These are phyloP conservation scores for Fusarium ambrosium DNA, from an alignment of 2,329 filamentous ascomycete genomes.

Conservation along the genomic window DNA sequence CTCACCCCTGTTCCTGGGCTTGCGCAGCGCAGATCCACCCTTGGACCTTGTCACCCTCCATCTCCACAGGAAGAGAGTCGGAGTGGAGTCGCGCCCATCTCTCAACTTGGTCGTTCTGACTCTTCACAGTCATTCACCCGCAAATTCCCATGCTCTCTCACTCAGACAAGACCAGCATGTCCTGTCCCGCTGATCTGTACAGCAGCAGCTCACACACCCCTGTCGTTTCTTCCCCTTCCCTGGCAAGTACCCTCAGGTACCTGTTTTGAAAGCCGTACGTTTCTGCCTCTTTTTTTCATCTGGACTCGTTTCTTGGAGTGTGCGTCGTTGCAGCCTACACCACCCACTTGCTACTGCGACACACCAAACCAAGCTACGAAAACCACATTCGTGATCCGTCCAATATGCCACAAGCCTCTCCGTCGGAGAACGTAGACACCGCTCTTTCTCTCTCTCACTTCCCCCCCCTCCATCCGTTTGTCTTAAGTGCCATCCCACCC, in stretches of 20 bases:
- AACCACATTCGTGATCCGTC: slow-evolving; percentile 1
- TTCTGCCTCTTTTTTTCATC: slow-evolving; percentile 13
- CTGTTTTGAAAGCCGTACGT: slow-evolving; percentile 14
- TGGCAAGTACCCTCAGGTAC: slow-evolving; percentile 34
- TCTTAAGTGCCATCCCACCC: slow-evolving; percentile 9
- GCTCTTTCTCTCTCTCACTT: slow-evolving; percentile 8
- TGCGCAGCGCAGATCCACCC: slow-evolving; percentile 10
- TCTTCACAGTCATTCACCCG: slow-evolving; percentile 29
- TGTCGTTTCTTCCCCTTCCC: slow-evolving; percentile 11
- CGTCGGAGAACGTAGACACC: slow-evolving; percentile 13
- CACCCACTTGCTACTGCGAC: not conserved
- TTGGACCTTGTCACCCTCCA: slow-evolving; percentile 3
- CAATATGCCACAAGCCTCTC: slow-evolving; percentile 6
- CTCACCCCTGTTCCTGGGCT: slow-evolving; percentile 15
- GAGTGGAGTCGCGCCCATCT: not conserved
- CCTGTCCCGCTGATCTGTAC: slow-evolving; percentile 33
- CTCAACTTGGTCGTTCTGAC: slow-evolving; percentile 17
- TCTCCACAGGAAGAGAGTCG: slow-evolving; percentile 23
- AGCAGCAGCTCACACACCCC: slow-evolving; percentile 25
- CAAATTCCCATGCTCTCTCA: slow-evolving; percentile 31
- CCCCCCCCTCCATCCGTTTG: not conserved
- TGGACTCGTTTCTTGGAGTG: slow-evolving; percentile 5
- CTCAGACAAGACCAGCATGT: slow-evolving; percentile 32
- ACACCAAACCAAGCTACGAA: not conserved
- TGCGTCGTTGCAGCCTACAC: not conserved